Base-by-base conservation (phyloP, 2,329 filamentous ascomycete species). In the Botryotinia narcissicola region DNA sequence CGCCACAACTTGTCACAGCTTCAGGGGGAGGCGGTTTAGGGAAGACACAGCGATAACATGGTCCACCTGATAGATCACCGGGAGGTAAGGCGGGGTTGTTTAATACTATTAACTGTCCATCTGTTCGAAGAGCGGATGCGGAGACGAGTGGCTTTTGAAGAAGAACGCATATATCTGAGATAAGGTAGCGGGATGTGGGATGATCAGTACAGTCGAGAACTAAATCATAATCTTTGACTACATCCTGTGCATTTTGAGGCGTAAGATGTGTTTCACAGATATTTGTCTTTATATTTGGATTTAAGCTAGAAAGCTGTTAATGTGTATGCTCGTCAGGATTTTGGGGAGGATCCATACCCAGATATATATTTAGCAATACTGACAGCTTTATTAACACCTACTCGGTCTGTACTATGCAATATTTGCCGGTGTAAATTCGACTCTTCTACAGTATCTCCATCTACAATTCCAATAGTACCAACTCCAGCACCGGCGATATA, bases 201-300 rank as follows among this genome's bases (percentile, higher is more conserved):
- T 95, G 94, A 82, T 99, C 96, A 16, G 95, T 98, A 81, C 96
- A 99, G 82, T 99, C 96, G 20, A 99, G 89, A 2, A 98, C 89
- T 0, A 98, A 78, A 78, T 97, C 93, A 80, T 97, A 98, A 6
- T 84, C 78, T 0, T 85, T 83, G 73, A 97, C 88, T 59, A 94
- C 89, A 0, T 85, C 81, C 10, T 89, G 83, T 0, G 94, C 92
- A 70, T 92, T 93, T 74, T 89, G 83, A 0, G 93, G 87, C 0
- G 88, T 89, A 22, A 98, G 87, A 76, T 92, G 91, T 22, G 86
- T 85, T 16, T 83, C 81, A 79, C 97, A 87, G 0, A 89, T 82
- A 29, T 88, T 82, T 79, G 94, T 94, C 1, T 82, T 87, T 29
- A 93, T 85, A 20, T 88, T 85, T 0, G 93, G 92, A 79, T 98